Conservation (phyloP, 208 protist genomes). For the Acanthamoeba sp. region DNA sequence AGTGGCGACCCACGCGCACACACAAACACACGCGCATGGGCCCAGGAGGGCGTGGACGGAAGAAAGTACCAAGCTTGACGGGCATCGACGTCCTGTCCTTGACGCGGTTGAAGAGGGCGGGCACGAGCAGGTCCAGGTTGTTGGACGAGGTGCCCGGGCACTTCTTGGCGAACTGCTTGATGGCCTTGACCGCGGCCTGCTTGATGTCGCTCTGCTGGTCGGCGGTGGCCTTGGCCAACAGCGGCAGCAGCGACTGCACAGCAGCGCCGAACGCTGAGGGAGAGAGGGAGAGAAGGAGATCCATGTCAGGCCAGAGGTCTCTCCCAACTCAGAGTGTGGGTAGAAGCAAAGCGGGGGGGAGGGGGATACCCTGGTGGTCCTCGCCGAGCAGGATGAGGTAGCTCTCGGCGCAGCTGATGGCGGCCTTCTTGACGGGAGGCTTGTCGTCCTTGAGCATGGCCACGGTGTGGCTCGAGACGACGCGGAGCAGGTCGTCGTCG, state of each 20-base stretch:
- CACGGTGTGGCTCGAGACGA: not conserved
- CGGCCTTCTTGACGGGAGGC: conserved; percentile 51
- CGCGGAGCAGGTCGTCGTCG: conserved; percentile 41
- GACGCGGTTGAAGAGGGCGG: conserved; percentile 43
- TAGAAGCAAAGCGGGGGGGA: not conserved
- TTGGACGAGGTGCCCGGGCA: not conserved
- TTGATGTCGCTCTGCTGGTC: conserved; percentile 39
- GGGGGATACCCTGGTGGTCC: not conserved
- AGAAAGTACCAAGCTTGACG: conserved; percentile 61
- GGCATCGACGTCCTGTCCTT: conserved; percentile 67
- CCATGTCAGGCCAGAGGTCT: too few relatives aligned
- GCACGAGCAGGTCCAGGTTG: conserved; percentile 19
- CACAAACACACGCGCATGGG: not conserved
- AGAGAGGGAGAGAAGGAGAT: conserved; percentile 19
- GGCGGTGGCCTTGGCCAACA: conserved; percentile 43
- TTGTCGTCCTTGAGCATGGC: conserved; percentile 64
- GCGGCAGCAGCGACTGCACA: not conserved
- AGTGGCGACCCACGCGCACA: too few relatives aligned
- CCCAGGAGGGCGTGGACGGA: not conserved
- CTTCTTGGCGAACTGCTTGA: conserved; percentile 70
- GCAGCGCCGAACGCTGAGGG: conserved; percentile 13
- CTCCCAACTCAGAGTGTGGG: too few relatives aligned
- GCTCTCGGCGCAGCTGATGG: conserved; percentile 13
- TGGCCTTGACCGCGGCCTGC: conserved; percentile 12
- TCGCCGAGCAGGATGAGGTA: not conserved